A percentile compares a stretch with the other conserved stretches of the same genome.
phyloP scores from a whole-genome alignment of 225 moss, liverwort and hornwort species.

The Sphagnum tenellum region DNA sequence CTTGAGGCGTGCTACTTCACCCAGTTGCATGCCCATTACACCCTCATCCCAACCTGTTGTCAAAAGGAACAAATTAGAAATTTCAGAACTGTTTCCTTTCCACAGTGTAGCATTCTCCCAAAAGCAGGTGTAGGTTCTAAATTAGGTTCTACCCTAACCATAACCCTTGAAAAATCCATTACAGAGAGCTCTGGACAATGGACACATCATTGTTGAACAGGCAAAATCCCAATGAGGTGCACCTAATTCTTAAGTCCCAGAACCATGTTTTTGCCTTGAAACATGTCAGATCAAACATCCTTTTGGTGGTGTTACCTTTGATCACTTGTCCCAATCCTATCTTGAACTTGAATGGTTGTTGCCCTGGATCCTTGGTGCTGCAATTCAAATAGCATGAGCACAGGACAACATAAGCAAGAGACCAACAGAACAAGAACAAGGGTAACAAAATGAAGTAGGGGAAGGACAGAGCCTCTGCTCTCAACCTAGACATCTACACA shows the following conservation, averaged over 20 bases:
- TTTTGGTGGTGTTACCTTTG: constrained; percentile 23
- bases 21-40: constrained; percentile 70
- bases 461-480: neutral
- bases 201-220: too few species aligned
- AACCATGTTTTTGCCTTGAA: too few species aligned
- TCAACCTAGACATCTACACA: too few species aligned
- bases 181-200: too few species aligned
- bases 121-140: too few species aligned
- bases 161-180: too few species aligned
- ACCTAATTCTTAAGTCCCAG: too few species aligned
- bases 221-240: too few species aligned
- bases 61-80: neutral
- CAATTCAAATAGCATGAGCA: constrained; percentile 1
- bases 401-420: neutral
- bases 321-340: constrained; percentile 72
- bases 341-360: constrained; percentile 74
- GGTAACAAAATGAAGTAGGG: neutral
- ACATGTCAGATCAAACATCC: too few species aligned
- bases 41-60: constrained; percentile 89
- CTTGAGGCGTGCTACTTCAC: constrained; percentile 77
- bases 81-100: neutral
- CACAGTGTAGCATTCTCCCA: neutral
- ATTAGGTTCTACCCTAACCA: too few species aligned
- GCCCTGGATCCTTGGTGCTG: constrained; percentile 96
- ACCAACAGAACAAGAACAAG: neutral